phyloP scores from a whole-genome alignment of 2,329 filamentous ascomycete genomes.

The Fusarium nisikadoi region DNA sequence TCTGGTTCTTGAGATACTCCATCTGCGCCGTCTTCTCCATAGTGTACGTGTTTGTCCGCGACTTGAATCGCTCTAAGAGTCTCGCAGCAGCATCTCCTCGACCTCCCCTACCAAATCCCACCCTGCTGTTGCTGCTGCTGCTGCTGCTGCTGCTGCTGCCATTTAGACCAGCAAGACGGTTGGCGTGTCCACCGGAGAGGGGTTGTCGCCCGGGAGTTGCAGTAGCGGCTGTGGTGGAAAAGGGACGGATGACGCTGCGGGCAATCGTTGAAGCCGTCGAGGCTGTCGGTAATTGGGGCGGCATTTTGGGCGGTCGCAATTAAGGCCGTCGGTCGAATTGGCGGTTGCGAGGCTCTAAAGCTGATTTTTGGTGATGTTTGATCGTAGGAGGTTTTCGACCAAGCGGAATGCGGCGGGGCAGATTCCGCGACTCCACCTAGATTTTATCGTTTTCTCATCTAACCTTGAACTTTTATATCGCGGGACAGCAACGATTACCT shows the following conservation, averaged over 20 bases:
- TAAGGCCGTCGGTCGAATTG: conserved; percentile 5
- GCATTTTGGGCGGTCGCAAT: conserved; percentile 50
- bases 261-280: conserved; percentile 36
- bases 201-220: conserved; percentile 37
- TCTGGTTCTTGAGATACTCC: conserved; percentile 53
- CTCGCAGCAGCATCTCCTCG: conserved; percentile 45
- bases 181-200: conserved; percentile 14
- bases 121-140: background rate
- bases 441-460: conserved; percentile 42
- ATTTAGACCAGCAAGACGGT: conserved; percentile 40
- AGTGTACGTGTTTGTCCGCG: conserved; percentile 31
- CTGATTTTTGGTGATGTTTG: conserved; percentile 31
- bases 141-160: conserved; percentile 26
- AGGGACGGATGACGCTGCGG: conserved; percentile 40
- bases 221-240: conserved; percentile 46
- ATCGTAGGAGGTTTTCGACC: conserved; percentile 42
- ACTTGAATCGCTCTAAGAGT: conserved; percentile 45
- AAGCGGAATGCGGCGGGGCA: conserved; percentile 39
- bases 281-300: conserved; percentile 50
- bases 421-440: conserved; percentile 44
- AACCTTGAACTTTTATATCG: conserved; percentile 17
- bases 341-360: conserved; percentile 10
- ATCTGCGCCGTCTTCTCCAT: conserved; percentile 49
- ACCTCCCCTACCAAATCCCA: background rate
- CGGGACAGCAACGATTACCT: conserved; percentile 1